Conservation (phyloP, 441 rosid genomes). For the Corymbia calophylla region DNA sequence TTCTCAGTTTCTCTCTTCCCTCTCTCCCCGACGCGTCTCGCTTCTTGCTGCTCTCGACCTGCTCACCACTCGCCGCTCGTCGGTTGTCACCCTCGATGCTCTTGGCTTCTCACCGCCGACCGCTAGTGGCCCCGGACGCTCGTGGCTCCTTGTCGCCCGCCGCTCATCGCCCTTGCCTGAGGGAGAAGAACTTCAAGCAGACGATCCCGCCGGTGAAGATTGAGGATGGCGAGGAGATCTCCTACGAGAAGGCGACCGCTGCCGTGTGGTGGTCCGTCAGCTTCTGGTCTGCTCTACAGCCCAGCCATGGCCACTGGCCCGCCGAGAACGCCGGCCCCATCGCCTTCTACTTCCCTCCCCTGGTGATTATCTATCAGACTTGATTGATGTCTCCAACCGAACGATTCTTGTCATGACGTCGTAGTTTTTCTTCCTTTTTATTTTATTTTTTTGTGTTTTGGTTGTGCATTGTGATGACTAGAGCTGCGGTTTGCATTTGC, state of each 20-base stretch:
- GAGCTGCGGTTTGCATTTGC: neutral
- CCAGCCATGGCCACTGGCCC: constrained; percentile 17
- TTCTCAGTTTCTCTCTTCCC: no score
- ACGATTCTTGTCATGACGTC: neutral
- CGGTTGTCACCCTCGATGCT: no score
- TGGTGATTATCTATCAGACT: neutral
- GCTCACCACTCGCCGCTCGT: no score
- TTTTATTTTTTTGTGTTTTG: neutral
- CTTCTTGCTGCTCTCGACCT: no score
- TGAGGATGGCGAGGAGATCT: constrained; percentile 14
- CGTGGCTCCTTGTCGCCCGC: no score
- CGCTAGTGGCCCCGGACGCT: no score
- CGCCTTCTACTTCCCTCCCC: constrained; percentile 14
- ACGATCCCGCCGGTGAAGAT: constrained; percentile 13
- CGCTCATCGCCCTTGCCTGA: neutral
- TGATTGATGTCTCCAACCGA: neutral
- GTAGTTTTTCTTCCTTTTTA: neutral
- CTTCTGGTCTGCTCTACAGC: constrained; percentile 11
- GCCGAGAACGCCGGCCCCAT: constrained; percentile 17
- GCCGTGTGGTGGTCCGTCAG: constrained; percentile 3
- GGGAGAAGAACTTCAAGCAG: constrained; percentile 16
- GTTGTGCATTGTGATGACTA: neutral
- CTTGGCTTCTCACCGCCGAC: no score
- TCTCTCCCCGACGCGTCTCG: no score
- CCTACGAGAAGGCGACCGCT: constrained; percentile 13